phyloP scores from a whole-genome alignment of 2,329 filamentous ascomycete genomes.

The Pyricularia sp. region DNA sequence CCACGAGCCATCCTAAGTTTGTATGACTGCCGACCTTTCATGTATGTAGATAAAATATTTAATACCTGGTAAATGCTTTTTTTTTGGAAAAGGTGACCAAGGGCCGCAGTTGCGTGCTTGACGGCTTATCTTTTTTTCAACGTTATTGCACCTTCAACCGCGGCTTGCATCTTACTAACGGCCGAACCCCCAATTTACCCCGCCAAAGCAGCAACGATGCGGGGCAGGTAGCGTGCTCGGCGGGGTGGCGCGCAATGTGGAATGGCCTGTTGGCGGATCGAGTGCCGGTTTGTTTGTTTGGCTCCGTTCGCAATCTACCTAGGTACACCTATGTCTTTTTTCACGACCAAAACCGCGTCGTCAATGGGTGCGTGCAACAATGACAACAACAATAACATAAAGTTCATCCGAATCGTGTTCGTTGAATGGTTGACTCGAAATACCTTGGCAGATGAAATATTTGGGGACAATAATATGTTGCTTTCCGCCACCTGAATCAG shows the following conservation, averaged over 20 bases:
- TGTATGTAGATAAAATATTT: not conserved
- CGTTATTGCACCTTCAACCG: not conserved
- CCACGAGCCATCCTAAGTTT: not conserved
- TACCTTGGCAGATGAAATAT: not conserved
- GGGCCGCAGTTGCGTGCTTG: not conserved
- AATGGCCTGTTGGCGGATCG: not conserved
- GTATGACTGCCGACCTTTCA: not conserved
- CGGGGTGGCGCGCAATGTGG: too few relatives aligned
- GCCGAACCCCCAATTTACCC: too few relatives aligned
- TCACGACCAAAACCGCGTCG: too few relatives aligned
- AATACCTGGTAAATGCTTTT: not conserved
- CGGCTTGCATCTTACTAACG: not conserved
- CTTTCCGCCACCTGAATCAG: not conserved
- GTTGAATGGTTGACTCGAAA: not conserved
- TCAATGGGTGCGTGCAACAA: too few relatives aligned
- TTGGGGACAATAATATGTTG: not conserved
- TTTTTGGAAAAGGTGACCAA: too few relatives aligned
- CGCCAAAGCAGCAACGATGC: not conserved
- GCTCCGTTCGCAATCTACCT: too few relatives aligned
- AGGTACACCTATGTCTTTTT: too few relatives aligned
- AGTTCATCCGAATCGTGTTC: not conserved
- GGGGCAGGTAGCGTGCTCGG: not conserved
- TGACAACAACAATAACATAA: not conserved
- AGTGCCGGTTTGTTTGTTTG: not conserved
- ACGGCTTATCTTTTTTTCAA: not conserved